Evolutionary conservation across 352 stramenopile species (phyloP).

Genomic region (Globisporangium mamillatum): DNA sequence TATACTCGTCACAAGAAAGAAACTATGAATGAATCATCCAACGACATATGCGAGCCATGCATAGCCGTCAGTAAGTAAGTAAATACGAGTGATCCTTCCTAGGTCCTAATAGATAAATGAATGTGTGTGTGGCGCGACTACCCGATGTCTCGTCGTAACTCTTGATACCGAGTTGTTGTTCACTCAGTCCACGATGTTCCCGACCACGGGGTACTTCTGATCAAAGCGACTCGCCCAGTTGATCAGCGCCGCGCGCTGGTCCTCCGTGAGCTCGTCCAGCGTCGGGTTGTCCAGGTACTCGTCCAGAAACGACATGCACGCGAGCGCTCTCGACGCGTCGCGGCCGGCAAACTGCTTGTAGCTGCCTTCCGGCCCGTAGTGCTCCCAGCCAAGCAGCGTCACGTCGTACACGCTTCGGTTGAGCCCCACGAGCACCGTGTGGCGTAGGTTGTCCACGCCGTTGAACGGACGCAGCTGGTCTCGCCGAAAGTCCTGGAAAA

Average conservation of each 20-base stretch:
- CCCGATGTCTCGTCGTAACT: too few relatives aligned
- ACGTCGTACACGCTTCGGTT: constrained; percentile 93
- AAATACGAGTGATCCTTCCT: too few relatives aligned
- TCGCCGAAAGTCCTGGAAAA: constrained; percentile 42
- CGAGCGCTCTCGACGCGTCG: constrained; percentile 90
- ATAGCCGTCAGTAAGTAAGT: too few relatives aligned
- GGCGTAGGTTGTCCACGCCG: constrained; percentile 51
- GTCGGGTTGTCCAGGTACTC: constrained; percentile 82
- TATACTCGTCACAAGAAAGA: too few relatives aligned
- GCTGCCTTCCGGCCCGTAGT: constrained; percentile 89
- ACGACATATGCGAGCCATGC: too few relatives aligned
- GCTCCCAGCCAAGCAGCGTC: constrained; percentile 78
- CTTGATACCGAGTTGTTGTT: too few relatives aligned
- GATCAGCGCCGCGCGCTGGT: constrained; percentile 85
- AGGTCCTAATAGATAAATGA: too few relatives aligned
- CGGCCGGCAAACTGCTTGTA: constrained; percentile 94
- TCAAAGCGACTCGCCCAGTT: constrained; percentile 95
- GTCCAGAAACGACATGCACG: constrained; percentile 94
- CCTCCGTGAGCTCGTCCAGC: constrained; percentile 79
- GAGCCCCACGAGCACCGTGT: constrained; percentile 89
- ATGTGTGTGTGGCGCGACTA: too few relatives aligned
- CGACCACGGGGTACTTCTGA: constrained; percentile 90
- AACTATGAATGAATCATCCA: too few relatives aligned
- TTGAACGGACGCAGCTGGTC: constrained; percentile 73
- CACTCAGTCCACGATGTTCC: constrained; percentile 29